Evolutionary conservation across 1,284 basidiomycete species (phyloP).

Genomic region (Ustilago hordei): DNA sequence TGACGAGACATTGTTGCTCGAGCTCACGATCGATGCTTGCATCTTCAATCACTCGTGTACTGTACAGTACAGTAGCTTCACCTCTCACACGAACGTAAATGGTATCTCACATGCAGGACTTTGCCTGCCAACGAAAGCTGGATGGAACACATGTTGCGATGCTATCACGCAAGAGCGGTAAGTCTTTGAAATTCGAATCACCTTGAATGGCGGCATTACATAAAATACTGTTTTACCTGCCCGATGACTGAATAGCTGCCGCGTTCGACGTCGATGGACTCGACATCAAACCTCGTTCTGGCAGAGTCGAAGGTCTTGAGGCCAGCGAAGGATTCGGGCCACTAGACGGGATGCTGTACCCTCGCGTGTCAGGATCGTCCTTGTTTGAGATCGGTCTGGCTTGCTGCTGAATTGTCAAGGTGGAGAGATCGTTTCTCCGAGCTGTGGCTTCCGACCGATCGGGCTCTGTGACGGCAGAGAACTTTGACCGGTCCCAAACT

Average conservation of each 20-base stretch:
- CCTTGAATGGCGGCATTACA: not conserved
- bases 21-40: not conserved
- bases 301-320: not conserved
- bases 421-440: constrained; percentile 20
- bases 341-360: not conserved
- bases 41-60: no score
- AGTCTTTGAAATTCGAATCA: not conserved
- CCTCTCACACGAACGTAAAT: no score
- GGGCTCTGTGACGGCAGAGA: not conserved
- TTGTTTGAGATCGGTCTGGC: constrained; percentile 20
- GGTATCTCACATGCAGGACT: no score
- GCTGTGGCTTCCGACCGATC: not conserved
- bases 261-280: constrained; percentile 9
- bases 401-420: constrained; percentile 25
- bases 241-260: not conserved
- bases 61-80: not conserved
- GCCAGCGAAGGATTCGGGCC: constrained; percentile 13
- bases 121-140: no score
- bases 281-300: constrained; percentile 3
- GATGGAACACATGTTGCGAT: not conserved
- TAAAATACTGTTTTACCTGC: not conserved
- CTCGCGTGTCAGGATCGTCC: constrained; percentile 23
- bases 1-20: not conserved
- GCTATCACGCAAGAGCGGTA: not conserved
- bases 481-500: constrained; percentile 25